Base-by-base conservation (phyloP, 306 rosid genomes). In the Dicorynia guianensis region DNA sequence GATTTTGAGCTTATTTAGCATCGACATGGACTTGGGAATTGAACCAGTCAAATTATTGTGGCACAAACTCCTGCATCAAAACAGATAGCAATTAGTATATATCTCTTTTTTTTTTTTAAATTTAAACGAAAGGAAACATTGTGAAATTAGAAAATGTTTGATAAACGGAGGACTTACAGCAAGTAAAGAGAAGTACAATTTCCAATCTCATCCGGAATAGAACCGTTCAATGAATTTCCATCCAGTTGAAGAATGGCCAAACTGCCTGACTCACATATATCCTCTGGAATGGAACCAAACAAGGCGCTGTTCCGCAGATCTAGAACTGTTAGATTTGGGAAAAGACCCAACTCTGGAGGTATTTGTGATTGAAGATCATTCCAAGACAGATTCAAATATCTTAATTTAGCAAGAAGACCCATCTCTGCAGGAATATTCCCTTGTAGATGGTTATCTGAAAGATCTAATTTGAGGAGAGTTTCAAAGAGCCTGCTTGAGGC, bases 381-480 rank as follows among this genome's bases (percentile, higher is more conserved):
- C 97, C 96, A 92, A 64, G 98, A 95, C 53, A 95, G 74, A 74
- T 95, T 95, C 86, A 90, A 78, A 71, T 89, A 86, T 76, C 82
- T 83, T 63, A 95, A 64, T 52, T 83, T 85, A 47, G 85, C 87
- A 74, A 85, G 85, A 69, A 86, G 85, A 0, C 93, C 93, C 44
- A 85, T 79, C 75, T 95, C 93, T 44, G 89, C 87, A 47, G 96
- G 96, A 63, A 90, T 81, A 13, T 67, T 83, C 62, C 98, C 97
- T 13, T 77, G 72, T 6, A 93, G 81, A 57, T 77, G 85, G 80
- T 93, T 93, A 56, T 74, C 85, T 18, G 98, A 90, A 63, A 93
- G 80, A 80, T 93, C 96, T 87, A 89, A 82, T 1, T 7, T 67
- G 8, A 39, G 74, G 5, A 93, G 88, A 63, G 80, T 83, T 79